Evolutionary conservation across 345 rosid genomes (phyloP).

Genomic region (Crucihimalaya himalaica): DNA sequence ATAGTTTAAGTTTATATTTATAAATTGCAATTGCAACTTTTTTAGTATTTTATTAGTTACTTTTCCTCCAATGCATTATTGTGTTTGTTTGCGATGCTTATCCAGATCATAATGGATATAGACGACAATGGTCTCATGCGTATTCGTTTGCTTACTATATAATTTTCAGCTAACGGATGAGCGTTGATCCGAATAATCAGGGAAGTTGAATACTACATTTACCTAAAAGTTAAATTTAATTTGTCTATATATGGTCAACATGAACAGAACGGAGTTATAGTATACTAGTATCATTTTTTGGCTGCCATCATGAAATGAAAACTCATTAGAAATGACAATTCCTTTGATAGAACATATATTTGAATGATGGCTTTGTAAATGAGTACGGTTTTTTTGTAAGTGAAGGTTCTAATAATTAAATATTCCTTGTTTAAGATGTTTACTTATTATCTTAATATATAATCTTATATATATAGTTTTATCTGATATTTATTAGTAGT

Average conservation of each 20-base stretch:
- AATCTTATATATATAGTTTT: too few relatives aligned
- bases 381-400: too few relatives aligned
- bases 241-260: background rate
- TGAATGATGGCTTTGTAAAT: too few relatives aligned
- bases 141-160: slow-evolving; percentile 11
- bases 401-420: too few relatives aligned
- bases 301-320: background rate
- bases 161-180: slow-evolving; percentile 13
- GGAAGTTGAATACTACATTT: background rate
- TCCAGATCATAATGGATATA: slow-evolving; percentile 20
- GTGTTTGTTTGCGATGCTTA: slow-evolving; percentile 17
- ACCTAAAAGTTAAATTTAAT: background rate
- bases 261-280: background rate
- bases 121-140: slow-evolving; percentile 16
- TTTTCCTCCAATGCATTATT: slow-evolving; percentile 8
- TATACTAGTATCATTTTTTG: background rate
- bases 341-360: background rate
- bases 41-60: background rate
- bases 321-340: background rate
- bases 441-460: too few relatives aligned
- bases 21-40: background rate
- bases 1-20: background rate
- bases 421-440: too few relatives aligned
- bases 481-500: too few relatives aligned
- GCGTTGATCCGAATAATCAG: slow-evolving; percentile 24